These are phyloP conservation scores for Diaporthe sp. DNA, from an alignment of 2,329 filamentous ascomycete species.

Conservation along the genomic window DNA sequence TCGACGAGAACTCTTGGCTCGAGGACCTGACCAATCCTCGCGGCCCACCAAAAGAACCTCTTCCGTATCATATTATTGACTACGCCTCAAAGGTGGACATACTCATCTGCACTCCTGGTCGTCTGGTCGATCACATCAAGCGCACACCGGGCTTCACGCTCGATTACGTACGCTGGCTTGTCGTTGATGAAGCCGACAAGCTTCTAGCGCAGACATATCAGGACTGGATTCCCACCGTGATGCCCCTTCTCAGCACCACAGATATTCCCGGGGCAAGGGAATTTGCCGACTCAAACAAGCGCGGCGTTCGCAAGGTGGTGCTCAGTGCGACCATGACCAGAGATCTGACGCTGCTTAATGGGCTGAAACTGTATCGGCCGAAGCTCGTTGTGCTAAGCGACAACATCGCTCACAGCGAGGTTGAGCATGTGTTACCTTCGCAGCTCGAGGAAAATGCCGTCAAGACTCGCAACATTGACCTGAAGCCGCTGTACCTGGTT, in stretches of 20 bases:
- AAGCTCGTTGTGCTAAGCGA: conserved; percentile 77
- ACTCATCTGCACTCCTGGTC: conserved; percentile 90
- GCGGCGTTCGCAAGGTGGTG: conserved; percentile 82
- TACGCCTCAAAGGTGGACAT: conserved; percentile 85
- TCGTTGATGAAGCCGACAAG: conserved; percentile 95
- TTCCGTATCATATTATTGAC: conserved; percentile 74
- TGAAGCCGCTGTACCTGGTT: conserved; percentile 89
- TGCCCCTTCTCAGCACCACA: conserved; percentile 68
- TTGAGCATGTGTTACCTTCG: conserved; percentile 71
- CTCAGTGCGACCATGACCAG: conserved; percentile 93
- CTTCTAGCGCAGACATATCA: conserved; percentile 93
- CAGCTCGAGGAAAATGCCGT: conserved; percentile 76
- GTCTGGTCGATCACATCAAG: conserved; percentile 90
- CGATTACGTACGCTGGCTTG: conserved; percentile 85
- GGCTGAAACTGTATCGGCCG: conserved; percentile 80
- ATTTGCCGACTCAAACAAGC: conserved; percentile 65
- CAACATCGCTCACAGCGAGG: conserved; percentile 52
- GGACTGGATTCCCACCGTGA: conserved; percentile 84
- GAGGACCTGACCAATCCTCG: conserved; percentile 41
- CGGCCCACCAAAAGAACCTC: conserved; percentile 47
- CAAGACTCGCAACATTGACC: conserved; percentile 75
- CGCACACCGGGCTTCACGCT: conserved; percentile 87
- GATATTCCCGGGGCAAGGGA: conserved; percentile 64
- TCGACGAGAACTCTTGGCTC: conserved; percentile 58
- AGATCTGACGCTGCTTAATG: conserved; percentile 84